Conservation (phyloP, 2,329 filamentous ascomycete genomes). For the Scortechinia acanthostroma region DNA sequence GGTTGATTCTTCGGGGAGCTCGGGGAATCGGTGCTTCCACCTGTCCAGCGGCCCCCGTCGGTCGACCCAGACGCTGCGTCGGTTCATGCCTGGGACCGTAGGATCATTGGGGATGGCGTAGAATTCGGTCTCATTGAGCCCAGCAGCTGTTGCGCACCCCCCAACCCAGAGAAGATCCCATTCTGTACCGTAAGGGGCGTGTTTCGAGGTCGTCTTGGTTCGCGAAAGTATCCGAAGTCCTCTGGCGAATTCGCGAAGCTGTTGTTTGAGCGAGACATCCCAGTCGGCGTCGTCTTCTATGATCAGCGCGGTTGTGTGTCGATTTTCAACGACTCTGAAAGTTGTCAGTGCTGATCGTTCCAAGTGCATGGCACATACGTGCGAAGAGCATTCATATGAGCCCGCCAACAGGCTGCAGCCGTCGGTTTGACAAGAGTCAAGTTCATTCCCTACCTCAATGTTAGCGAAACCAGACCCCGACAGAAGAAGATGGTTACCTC, state of each 20-base stretch:
- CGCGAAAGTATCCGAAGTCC: neutral
- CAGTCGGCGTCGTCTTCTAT: neutral
- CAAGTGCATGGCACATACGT: neutral
- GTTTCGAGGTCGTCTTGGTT: neutral
- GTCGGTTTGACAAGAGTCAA: no score
- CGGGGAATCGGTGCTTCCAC: neutral
- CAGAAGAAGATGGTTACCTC: no score
- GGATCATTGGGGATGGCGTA: neutral
- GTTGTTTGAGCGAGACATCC: neutral
- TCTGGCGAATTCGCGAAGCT: neutral
- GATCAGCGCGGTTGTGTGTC: neutral
- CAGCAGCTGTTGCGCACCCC: neutral
- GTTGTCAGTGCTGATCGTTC: neutral
- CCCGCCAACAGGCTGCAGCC: neutral
- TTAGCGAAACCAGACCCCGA: no score
- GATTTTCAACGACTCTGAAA: neutral
- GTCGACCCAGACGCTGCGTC: no score
- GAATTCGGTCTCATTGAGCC: neutral
- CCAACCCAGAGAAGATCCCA: neutral
- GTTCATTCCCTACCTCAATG: no score
- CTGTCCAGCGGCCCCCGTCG: neutral
- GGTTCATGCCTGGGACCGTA: neutral
- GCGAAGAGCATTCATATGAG: neutral
- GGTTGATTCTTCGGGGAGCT: neutral
- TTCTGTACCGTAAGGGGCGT: neutral